phyloP scores from a whole-genome alignment of 176 grass and related monocot species.

The Musa troglodytarum region DNA sequence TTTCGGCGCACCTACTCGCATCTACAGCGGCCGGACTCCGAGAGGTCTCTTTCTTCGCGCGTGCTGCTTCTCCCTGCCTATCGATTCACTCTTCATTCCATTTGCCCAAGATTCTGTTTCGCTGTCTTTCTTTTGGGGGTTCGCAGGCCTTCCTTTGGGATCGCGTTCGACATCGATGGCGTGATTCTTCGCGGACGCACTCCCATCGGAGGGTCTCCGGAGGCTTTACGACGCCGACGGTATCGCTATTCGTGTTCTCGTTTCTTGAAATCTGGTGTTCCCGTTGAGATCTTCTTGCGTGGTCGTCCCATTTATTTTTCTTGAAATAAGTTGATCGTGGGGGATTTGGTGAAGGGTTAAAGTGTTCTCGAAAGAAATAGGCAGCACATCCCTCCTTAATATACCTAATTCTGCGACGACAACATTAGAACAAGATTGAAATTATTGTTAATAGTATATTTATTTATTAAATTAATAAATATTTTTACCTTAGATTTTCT shows the following conservation, averaged over 20 bases:
- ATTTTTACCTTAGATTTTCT: too few relatives aligned
- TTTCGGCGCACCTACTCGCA: slow-evolving; percentile 37
- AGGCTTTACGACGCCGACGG: slow-evolving; percentile 68
- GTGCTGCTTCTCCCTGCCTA: background rate
- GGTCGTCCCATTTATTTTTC: background rate
- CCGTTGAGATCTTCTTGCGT: background rate
- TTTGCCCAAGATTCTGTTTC: slow-evolving; percentile 1
- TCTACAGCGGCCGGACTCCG: slow-evolving; percentile 12
- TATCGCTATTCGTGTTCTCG: slow-evolving; percentile 18
- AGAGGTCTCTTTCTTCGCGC: slow-evolving; percentile 16
- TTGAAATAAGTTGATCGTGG: background rate
- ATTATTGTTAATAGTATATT: too few relatives aligned
- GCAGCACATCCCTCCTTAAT: too few relatives aligned
- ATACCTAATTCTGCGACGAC: too few relatives aligned
- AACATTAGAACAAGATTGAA: too few relatives aligned
- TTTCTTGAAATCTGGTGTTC: background rate
- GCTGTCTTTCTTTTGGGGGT: background rate
- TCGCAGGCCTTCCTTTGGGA: slow-evolving; percentile 52
- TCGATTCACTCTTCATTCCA: background rate
- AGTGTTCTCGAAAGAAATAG: too few relatives aligned
- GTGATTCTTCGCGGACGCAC: slow-evolving; percentile 66
- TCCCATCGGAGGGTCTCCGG: slow-evolving; percentile 61
- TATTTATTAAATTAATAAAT: too few relatives aligned
- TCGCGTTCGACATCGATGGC: slow-evolving; percentile 92
- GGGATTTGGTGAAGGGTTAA: too few relatives aligned